Evolutionary conservation across 2,329 filamentous ascomycete species (phyloP).

Genomic region (Orbilia blumenaviensis): DNA sequence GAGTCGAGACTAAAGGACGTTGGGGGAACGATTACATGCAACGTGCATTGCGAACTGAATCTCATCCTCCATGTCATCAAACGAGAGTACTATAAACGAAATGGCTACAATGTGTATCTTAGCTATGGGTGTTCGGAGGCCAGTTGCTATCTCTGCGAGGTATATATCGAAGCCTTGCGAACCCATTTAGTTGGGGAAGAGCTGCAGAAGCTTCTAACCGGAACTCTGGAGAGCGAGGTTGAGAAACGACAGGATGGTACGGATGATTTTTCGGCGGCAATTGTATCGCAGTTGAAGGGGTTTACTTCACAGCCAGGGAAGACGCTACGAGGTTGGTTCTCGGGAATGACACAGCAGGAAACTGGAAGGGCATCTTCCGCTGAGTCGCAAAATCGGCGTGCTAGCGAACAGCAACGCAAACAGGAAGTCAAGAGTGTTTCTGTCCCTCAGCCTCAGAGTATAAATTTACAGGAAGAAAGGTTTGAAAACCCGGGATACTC

Average conservation of each 20-base stretch:
- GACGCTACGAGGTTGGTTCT: slow-evolving; percentile 21
- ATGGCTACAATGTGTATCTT: background rate
- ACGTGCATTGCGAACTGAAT: slow-evolving; percentile 18
- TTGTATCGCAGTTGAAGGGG: slow-evolving; percentile 36
- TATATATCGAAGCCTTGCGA: slow-evolving; percentile 9
- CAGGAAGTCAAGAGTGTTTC: too few species aligned
- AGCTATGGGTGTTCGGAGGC: slow-evolving; percentile 13
- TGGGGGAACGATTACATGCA: background rate
- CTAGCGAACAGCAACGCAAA: too few species aligned
- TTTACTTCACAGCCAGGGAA: slow-evolving; percentile 24
- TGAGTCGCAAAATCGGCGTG: background rate
- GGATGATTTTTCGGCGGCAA: slow-evolving; percentile 1
- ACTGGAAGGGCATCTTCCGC: background rate
- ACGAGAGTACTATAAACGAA: background rate
- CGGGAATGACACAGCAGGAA: background rate
- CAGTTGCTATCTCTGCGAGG: slow-evolving; percentile 38
- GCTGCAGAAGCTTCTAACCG: background rate
- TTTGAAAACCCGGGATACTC: slow-evolving; percentile 3
- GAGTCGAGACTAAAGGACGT: background rate
- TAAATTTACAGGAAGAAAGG: background rate
- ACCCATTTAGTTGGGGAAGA: slow-evolving; percentile 4
- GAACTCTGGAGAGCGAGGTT: background rate
- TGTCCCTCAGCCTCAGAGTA: too few species aligned
- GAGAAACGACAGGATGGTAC: background rate
- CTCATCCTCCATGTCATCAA: slow-evolving; percentile 5